Evolutionary conservation across 768 basidiomycete genomes (phyloP), one percentile per base, ranked within the genome.

Genomic region (Scleroderma citrinum): DNA sequence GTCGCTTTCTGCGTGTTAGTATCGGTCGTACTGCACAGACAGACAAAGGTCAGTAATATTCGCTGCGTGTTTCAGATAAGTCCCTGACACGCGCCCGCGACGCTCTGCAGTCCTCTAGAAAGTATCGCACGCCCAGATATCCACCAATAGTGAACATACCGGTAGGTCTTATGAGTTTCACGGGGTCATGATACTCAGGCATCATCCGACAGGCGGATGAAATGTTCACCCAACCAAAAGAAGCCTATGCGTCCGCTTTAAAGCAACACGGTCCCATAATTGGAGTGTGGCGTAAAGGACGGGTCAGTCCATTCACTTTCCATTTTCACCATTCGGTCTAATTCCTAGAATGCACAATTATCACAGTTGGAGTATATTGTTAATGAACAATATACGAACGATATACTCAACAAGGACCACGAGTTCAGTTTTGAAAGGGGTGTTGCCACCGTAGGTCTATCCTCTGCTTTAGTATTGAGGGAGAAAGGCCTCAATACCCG

Each of bases 331-430:
- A 17, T 30, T 16, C 7, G 26, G 26, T 20, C 13, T n/a, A 2
- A 19, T 6, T 24, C 49, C 12, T n/a, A 12, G 14, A 19, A 21
- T 34, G 26, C 17, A 40, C 1, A 32, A 7, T 23, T 10, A n/a
- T 31, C 17, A 10, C 44, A 69, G 68, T 57, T 69, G 5, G 68
- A 69, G 53, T 69, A 66, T 48, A 62, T 69, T 46, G 62, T 68
- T n/a, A 56, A 61, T 19, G 54, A 60, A 11, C 56, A 56, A 10
- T 56, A 61, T 26, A 59, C 61, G 14, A 57, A 62, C 23, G 51
- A 61, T 29, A 58, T 67, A 7, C 57, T 68, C 40, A 62, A 59
- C 2, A 58, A 59, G n/a, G 59, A 68, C 39, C 57, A 57, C 14
- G 45, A 58, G 0, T 65, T 66, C 48, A 68, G 68, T 46, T 67